Base-by-base conservation (phyloP, 2,329 filamentous ascomycete genomes). In the Scedosporium boydii region DNA sequence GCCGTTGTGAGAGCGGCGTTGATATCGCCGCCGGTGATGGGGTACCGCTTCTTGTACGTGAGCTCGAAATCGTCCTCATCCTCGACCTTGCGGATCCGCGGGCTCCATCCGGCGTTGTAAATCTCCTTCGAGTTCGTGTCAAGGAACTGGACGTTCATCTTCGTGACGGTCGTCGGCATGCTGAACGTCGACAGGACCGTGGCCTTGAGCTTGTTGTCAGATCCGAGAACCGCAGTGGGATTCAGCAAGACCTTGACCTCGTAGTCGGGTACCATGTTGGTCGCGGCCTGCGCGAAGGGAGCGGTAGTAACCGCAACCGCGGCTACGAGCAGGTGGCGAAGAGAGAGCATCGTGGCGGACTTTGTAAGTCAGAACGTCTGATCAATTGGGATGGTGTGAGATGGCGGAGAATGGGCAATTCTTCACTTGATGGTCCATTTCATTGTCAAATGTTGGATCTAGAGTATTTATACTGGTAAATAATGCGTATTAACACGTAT, bases 1-100 rank as follows among this genome's bases (percentile, higher is more conserved):
- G 73, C 73, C 16, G 63, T 67, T 26, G 64, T 70, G 26, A 74
- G 68, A 29, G 71, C 68, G 44, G 65, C 68, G 46, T 71, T 65
- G 63, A 74, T 70, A 38, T 72, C 65, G 44, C 66, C 68, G 44
- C 65, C 65, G 21, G 53, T 62, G 59, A 74, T 69, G 21, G 67
- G 29, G 65, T 74, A 74, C 16, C 74, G 70, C 67, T 73, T 74
- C 67, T 76, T 76, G 67, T 74, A 76, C 4, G 73, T 76, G n/a
- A 75, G 65, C 66, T 75, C 74, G 57, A 74, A 72, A 18, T 69
- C 67, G 48, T 63, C 61, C 44, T 72, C 66, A 58, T 66, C 68
- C 64, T 75, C 71, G 4, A 62, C 69, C 61, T 74, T 75, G 65
- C 74, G 73, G 62, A 76, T 73, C 59, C 74, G 73, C 18, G 68